A percentile compares a stretch with the other conserved stretches of the same genome.
phyloP scores from a whole-genome alignment of 179 eudicot species.

The Carnegiea gigantea region DNA sequence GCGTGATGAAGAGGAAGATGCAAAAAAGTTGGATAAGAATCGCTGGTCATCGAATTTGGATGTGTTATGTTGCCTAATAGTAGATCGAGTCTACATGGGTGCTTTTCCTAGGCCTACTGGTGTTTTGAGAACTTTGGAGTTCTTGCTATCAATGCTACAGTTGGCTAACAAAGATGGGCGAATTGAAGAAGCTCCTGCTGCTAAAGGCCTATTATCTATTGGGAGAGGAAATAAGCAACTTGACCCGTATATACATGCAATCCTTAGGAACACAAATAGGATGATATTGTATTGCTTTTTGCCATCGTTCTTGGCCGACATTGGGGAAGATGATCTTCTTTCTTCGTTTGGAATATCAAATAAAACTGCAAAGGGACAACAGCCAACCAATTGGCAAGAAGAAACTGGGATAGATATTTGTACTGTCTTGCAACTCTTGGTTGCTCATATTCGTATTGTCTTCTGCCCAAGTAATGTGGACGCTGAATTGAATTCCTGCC shows the following conservation, averaged over 20 bases:
- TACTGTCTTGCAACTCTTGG: slow-evolving; percentile 84
- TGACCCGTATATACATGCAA: slow-evolving; percentile 76
- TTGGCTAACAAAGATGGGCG: slow-evolving; percentile 96
- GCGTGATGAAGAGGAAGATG: slow-evolving; percentile 92
- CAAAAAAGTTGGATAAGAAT: slow-evolving; percentile 81
- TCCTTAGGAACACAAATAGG: slow-evolving; percentile 86
- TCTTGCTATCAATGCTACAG: slow-evolving; percentile 92
- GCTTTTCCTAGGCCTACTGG: slow-evolving; percentile 84
- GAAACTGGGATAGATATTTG: slow-evolving; percentile 69
- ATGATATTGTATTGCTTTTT: slow-evolving; percentile 86
- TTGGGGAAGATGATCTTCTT: slow-evolving; percentile 85
- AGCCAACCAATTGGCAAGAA: slow-evolving; percentile 35
- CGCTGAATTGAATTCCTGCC: slow-evolving; percentile 79
- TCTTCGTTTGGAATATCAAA: slow-evolving; percentile 57
- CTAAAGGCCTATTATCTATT: slow-evolving; percentile 79
- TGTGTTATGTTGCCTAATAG: slow-evolving; percentile 82
- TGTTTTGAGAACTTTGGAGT: slow-evolving; percentile 83
- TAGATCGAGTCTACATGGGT: slow-evolving; percentile 98
- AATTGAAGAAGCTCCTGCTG: slow-evolving; percentile 76
- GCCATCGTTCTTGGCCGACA: slow-evolving; percentile 76
- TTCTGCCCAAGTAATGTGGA: slow-evolving; percentile 95
- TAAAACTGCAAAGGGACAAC: slow-evolving; percentile 44
- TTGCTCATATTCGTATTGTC: slow-evolving; percentile 80
- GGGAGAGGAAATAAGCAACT: slow-evolving; percentile 91
- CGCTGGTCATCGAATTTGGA: slow-evolving; percentile 93